Evolutionary conservation across 192 early-diverging fungal species (phyloP).

Genomic region (Glomus cerebriforme): DNA sequence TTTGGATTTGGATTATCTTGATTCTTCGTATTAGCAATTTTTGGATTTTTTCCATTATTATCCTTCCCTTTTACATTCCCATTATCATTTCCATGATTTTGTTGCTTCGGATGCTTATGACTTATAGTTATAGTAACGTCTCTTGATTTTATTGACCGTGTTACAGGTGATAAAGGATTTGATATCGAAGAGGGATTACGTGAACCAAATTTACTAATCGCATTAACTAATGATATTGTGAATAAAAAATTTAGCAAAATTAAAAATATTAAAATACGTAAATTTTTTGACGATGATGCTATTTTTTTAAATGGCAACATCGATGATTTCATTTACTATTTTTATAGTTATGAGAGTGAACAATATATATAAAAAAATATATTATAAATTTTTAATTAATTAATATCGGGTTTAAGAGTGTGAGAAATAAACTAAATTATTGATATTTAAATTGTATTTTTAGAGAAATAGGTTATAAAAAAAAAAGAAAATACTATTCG

Average conservation of each 20-base stretch:
- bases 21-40: not conserved
- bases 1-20: not conserved
- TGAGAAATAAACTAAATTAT: too few species aligned
- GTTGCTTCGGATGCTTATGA: not conserved
- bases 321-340: not conserved
- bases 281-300: not conserved
- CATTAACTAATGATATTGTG: not conserved
- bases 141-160: not conserved
- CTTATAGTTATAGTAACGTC: not conserved
- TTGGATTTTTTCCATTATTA: not conserved
- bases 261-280: not conserved
- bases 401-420: too few species aligned
- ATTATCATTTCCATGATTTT: not conserved
- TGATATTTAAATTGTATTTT: too few species aligned
- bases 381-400: too few species aligned
- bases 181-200: not conserved
- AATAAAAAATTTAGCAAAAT: not conserved
- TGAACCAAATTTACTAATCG: not conserved
- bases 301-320: not conserved
- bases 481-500: too few species aligned
- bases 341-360: too few species aligned
- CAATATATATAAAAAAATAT: too few species aligned
- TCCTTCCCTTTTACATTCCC: not conserved
- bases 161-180: not conserved
- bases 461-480: too few species aligned